Evolutionary conservation across 768 basidiomycete species (phyloP).

Genomic region (Russula ochroleuca): DNA sequence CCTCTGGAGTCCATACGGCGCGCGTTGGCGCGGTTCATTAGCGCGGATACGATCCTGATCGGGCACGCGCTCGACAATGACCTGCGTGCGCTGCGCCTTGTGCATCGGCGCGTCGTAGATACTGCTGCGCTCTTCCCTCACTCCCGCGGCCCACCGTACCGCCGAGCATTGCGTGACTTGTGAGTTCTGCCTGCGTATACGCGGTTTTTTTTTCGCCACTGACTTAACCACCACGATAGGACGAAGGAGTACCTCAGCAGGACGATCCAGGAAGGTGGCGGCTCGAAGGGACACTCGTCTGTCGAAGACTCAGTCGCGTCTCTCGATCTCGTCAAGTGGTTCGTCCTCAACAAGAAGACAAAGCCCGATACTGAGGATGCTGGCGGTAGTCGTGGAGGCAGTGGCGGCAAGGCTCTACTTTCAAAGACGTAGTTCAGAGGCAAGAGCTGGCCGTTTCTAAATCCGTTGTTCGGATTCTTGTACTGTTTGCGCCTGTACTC

Average conservation of each 20-base stretch:
- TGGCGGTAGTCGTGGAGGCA: neutral
- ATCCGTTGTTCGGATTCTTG: neutral
- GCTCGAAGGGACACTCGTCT: slow-evolving; percentile 78
- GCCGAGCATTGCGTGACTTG: slow-evolving; percentile 80
- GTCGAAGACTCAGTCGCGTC: slow-evolving; percentile 87
- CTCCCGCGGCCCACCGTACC: slow-evolving; percentile 65
- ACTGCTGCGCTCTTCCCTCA: slow-evolving; percentile 88
- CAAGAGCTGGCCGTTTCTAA: neutral
- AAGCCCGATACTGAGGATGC: slow-evolving; percentile 17
- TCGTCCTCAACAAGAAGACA: slow-evolving; percentile 59
- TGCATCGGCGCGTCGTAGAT: slow-evolving; percentile 83
- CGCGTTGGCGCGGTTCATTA: slow-evolving; percentile 67
- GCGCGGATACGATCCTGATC: slow-evolving; percentile 77
- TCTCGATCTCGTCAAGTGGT: slow-evolving; percentile 82
- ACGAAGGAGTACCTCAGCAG: slow-evolving; percentile 77
- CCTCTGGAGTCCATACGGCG: slow-evolving; percentile 62
- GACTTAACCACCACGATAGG: slow-evolving; percentile 38
- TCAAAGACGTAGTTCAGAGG: slow-evolving; percentile 2
- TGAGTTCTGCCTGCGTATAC: slow-evolving; percentile 34
- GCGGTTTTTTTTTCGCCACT: neutral
- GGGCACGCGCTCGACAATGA: slow-evolving; percentile 95
- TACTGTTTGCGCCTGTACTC: neutral
- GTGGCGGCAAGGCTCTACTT: neutral
- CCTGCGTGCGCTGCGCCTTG: slow-evolving; percentile 79
- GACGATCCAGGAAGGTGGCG: slow-evolving; percentile 77